Percentiles rank a stretch among this genome's conserved stretches.
Evolutionary conservation across 805 yeast species (phyloP).

Genomic region (Citeromyces nyonsensis): DNA sequence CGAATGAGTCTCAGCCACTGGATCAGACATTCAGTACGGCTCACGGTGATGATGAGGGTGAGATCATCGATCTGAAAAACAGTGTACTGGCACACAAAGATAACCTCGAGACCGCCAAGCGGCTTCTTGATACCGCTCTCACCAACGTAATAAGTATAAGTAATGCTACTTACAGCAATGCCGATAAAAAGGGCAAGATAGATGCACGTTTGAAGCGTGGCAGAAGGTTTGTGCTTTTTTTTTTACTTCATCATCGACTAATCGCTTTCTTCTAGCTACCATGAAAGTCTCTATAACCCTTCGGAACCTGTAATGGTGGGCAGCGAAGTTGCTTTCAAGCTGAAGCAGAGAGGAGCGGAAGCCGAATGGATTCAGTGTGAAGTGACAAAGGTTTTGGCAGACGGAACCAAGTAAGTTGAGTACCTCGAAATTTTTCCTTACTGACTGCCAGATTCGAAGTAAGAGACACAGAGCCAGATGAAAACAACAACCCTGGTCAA

Average conservation of each 20-base stretch:
- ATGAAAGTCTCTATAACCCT: conserved; percentile 43
- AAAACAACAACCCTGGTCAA: conserved; percentile 76
- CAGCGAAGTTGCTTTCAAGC: conserved; percentile 79
- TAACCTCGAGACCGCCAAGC: conserved; percentile 36
- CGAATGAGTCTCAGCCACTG: conserved; percentile 37
- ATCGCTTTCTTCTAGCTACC: conserved; percentile 7
- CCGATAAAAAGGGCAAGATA: conserved; percentile 8
- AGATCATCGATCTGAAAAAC: conserved; percentile 22
- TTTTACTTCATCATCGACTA: not conserved
- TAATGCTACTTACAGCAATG: not conserved
- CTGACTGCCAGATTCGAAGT: conserved; percentile 51
- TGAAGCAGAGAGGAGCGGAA: conserved; percentile 53
- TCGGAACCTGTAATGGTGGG: conserved; percentile 44
- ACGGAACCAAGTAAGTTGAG: conserved; percentile 29
- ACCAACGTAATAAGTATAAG: conserved; percentile 14
- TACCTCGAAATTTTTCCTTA: not conserved
- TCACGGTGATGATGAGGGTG: conserved; percentile 16
- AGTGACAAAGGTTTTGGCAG: conserved; percentile 61
- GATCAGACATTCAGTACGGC: conserved; percentile 19
- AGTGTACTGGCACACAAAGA: conserved; percentile 34
- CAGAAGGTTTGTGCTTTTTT: conserved; percentile 7
- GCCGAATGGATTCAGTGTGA: conserved; percentile 95
- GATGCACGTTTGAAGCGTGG: conserved; percentile 8
- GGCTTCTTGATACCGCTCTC: conserved; percentile 22
- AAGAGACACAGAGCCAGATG: conserved; percentile 97